Percentiles rank a stretch among this genome's conserved stretches.
Evolutionary conservation across 768 basidiomycete genomes (phyloP).

Genomic region (Rhodotorula sphaerocarpa): DNA sequence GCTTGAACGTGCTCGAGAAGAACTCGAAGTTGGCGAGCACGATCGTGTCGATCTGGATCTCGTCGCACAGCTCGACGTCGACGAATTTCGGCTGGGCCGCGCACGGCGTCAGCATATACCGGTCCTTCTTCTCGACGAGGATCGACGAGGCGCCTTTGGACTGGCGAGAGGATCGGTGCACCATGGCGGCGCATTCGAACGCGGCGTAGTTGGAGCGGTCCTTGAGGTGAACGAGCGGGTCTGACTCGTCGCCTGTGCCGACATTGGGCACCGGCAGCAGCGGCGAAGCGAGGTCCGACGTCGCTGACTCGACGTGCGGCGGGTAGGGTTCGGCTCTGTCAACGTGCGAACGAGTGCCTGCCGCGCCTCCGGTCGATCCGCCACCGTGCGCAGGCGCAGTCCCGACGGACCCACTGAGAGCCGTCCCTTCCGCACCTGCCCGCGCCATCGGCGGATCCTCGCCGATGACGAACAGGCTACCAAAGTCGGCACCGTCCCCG

Average conservation of each 20-base stretch:
- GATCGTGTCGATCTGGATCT: constrained; percentile 90
- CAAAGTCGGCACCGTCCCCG: constrained; percentile 12
- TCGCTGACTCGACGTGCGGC: too few species aligned
- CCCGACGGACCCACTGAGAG: too few species aligned
- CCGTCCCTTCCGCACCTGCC: too few species aligned
- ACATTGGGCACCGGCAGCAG: constrained; percentile 33
- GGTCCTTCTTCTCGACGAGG: constrained; percentile 72
- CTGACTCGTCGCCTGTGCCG: constrained; percentile 33
- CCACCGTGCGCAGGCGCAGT: too few species aligned
- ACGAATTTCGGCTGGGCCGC: constrained; percentile 59
- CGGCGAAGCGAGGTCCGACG: constrained; percentile 1
- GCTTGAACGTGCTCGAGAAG: constrained; percentile 91
- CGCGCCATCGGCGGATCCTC: neutral
- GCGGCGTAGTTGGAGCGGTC: constrained; percentile 94
- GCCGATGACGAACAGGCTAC: neutral
- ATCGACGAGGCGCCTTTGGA: constrained; percentile 78
- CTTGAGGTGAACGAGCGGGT: constrained; percentile 46
- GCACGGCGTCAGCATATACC: constrained; percentile 96
- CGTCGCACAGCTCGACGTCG: constrained; percentile 92
- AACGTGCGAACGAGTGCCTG: too few species aligned
- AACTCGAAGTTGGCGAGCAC: constrained; percentile 97
- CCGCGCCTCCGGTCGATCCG: too few species aligned
- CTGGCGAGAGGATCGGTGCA: constrained; percentile 70
- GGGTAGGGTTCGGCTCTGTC: too few species aligned
- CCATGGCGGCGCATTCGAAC: constrained; percentile 82